Evolutionary conservation across 2,329 filamentous ascomycete genomes (phyloP), one percentile per base, ranked within the genome.

Genomic region (Aspergillus unguis): DNA sequence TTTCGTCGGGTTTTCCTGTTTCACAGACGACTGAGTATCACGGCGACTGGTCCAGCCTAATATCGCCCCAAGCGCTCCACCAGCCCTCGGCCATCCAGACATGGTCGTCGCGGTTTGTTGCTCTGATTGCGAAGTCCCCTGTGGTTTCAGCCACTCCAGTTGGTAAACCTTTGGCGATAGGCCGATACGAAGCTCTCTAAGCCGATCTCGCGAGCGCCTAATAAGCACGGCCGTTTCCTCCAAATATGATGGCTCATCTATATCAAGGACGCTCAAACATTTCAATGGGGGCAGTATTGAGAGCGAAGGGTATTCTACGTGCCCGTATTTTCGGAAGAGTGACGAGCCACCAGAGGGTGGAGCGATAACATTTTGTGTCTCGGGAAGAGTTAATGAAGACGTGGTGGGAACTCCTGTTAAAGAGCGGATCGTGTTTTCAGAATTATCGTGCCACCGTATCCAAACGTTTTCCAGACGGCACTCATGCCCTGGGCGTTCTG

Each of bases 381-480:
- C 56, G 2, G 57, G 55, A 11, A 59, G 54, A 26, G 56, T 49
- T 25, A 59, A 37, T 31, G 58, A 55, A 26, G 56, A 61, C 8
- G 58, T 44, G 31, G 57, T 56, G 11, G 58, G 53, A 7, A 46
- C 48, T 25, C 44, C 47, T 17, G 61, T 46, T 11, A 57, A 42
- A 38, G 48, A 50, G 31, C 66, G 62, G 37, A 65, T 40, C 53
- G 70, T 48, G 52, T 73, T 71, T 8, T 79, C 78, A 5, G 77
- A 78, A 64, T 90, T 92, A 68, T 92, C 86, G 69, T 94, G 89
- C 85, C 88, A 92, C 58, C 90, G 82, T 48, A 94, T 82, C 85
- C 88, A 92, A 23, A 94, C 78, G 52, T 84, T 83, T 51, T 89
- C 85, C 43, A 94, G 75, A 41, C 86, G 85, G 63, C 85, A 85